These are phyloP conservation scores for Lasiosphaeria hispida DNA, from an alignment of 495 filamentous ascomycete species.

Conservation along the genomic window DNA sequence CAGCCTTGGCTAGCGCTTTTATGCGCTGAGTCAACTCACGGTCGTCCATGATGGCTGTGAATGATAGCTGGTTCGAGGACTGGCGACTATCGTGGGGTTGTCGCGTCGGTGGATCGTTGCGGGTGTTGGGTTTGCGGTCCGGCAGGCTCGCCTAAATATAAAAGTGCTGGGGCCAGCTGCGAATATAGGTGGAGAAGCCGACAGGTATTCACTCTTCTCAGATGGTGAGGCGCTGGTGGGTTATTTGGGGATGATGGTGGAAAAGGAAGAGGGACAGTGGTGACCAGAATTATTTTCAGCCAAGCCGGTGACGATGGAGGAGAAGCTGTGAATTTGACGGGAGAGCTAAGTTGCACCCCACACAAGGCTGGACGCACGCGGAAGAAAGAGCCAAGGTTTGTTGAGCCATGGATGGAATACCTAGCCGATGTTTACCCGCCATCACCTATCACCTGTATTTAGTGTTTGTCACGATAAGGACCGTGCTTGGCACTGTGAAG, in stretches of 20 bases:
- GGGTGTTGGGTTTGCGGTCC: no score
- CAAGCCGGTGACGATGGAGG: not conserved
- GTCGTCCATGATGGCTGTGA: slow-evolving; percentile 61
- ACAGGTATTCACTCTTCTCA: no score
- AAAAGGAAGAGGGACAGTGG: not conserved
- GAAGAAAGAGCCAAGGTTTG: not conserved
- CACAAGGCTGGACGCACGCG: slow-evolving; percentile 1
- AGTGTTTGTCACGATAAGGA: no score
- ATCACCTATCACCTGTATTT: no score
- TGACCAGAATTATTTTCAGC: no score
- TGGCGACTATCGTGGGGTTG: not conserved
- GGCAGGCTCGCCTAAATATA: no score
- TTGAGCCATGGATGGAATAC: no score
- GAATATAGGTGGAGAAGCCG: no score
- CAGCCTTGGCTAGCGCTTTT: slow-evolving; percentile 73
- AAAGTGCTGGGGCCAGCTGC: no score
- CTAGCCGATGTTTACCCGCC: no score
- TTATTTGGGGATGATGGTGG: not conserved
- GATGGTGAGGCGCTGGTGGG: not conserved
- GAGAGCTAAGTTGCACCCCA: slow-evolving; percentile 1
- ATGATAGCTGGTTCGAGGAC: not conserved
- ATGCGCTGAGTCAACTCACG: slow-evolving; percentile 73
- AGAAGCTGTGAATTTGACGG: not conserved
- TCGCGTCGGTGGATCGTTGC: not conserved
- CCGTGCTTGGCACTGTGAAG: no score